Conservation (phyloP, 202 grass and related monocot species). For the Carex sylvatica region DNA sequence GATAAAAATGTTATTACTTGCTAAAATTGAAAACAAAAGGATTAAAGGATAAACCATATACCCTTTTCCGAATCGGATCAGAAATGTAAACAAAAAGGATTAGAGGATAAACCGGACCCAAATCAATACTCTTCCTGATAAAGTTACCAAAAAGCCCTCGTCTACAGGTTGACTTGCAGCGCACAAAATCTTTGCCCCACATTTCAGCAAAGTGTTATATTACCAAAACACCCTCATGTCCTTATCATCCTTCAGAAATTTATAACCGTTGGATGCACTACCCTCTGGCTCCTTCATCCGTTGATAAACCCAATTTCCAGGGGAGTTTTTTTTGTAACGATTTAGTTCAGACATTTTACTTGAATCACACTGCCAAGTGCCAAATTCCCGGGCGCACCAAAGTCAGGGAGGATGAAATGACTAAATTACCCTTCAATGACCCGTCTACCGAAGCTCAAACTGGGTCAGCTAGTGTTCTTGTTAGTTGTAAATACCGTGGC, state of each 20-base stretch:
- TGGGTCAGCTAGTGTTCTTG: not conserved
- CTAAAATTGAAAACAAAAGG: not conserved
- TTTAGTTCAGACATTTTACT: not conserved
- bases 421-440: constrained; percentile 5
- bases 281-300: not conserved
- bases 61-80: not conserved
- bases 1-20: not conserved
- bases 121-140: not conserved
- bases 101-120: not conserved
- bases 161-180: not conserved
- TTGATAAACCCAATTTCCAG: not conserved
- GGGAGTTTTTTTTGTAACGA: not conserved
- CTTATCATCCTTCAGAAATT: not conserved
- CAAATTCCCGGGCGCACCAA: not conserved
- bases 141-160: constrained; percentile 5
- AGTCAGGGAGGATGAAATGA: not conserved
- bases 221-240: constrained; percentile 24
- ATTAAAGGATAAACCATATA: not conserved
- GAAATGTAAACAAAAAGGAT: not conserved
- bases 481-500: not conserved
- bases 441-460: not conserved
- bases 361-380: not conserved
- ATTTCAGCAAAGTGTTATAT: not conserved
- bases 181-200: too few relatives aligned
- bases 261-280: constrained; percentile 1